Base-by-base conservation (phyloP, 2,329 filamentous ascomycete genomes). In the Incumbomyces delicatus region DNA sequence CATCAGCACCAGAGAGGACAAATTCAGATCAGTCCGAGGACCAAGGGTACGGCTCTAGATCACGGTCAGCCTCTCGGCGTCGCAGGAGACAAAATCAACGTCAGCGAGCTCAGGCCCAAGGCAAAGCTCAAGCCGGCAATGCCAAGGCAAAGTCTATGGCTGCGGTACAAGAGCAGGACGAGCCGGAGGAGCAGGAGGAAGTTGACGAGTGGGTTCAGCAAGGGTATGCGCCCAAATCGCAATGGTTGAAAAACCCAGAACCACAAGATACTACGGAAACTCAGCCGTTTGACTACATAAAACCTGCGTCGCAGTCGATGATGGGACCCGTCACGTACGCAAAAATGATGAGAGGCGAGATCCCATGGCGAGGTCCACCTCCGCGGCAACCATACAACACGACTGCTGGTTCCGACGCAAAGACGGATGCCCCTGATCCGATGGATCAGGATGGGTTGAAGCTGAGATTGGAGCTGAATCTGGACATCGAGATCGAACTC, bases 401-500 rank as follows among this genome's bases (percentile, higher is more conserved):
- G 20, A 58, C 58, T 3, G 63, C 68, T 54, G 66, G 66, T 44
- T 67, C 65, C 17, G 67, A 66, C 3, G 63, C 67, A 0, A 72
- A 74, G 47, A 70, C 71, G n/a, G 63, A 63, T 1, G 30, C 60
- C 4, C 69, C 71, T 10, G 62, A 56, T 46, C 58, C 58, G 56
- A 62, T 57, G 57, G 62, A 65, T 57, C 70, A 73, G 58, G 60
- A 66, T 42, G 59, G 69, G 33, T 64, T 87, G 60, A 81, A 81
- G 62, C 65, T 89, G 60, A 76, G 81, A 32, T 68, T 92, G 17
- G 86, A 89, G 61, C 69, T 87, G 46, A 88, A 89, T 64, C 71
- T 92, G 48, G 86, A 92, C 55, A 75, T 92, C 41, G 86, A 92
- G 65, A 85, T 92, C 51, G 83, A 87, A 58, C 74, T 92, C 51